Percentiles rank a stretch among this genome's conserved stretches.
phyloP scores from a whole-genome alignment of 1,139 yeast species.

The Magnusiomyces ingens region DNA sequence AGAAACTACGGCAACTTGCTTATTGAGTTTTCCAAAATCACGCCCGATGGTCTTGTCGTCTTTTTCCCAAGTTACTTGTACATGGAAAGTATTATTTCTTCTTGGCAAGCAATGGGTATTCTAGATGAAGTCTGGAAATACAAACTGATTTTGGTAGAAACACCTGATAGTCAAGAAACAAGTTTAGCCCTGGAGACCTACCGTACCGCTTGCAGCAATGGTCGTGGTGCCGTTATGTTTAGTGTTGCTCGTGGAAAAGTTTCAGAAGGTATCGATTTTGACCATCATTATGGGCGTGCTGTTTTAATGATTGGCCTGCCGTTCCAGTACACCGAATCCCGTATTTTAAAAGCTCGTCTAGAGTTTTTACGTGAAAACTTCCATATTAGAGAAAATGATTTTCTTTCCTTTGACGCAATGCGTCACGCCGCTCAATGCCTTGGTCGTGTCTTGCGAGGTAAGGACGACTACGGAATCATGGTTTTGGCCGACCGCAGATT shows the following conservation, averaged over 20 bases:
- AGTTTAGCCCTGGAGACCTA: constrained; percentile 91
- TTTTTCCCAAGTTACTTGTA: constrained; percentile 94
- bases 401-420: constrained; percentile 97
- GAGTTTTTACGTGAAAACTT: constrained; percentile 90
- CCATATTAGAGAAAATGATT: constrained; percentile 89
- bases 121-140: constrained; percentile 98
- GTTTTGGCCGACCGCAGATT: constrained; percentile 93
- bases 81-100: constrained; percentile 95
- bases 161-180: constrained; percentile 99
- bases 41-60: constrained; percentile 98
- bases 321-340: constrained; percentile 94
- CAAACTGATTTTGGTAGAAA: constrained; percentile 89
- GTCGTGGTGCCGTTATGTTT: constrained; percentile 91
- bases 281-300: constrained; percentile 95
- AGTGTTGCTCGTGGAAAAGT: constrained; percentile 99
- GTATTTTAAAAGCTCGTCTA: constrained; percentile 87
- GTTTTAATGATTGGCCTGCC: constrained; percentile 99
- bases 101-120: constrained; percentile 99
- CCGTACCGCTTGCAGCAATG: constrained; percentile 93
- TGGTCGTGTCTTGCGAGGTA: constrained; percentile 94
- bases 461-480: constrained; percentile 98
- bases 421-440: constrained; percentile 98
- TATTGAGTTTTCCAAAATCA: constrained; percentile 86
- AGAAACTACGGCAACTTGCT: constrained; percentile 90
- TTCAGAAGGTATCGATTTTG: constrained; percentile 98